Conservation (phyloP, 805 yeast genomes). For the Candida pseudofarinosa region DNA sequence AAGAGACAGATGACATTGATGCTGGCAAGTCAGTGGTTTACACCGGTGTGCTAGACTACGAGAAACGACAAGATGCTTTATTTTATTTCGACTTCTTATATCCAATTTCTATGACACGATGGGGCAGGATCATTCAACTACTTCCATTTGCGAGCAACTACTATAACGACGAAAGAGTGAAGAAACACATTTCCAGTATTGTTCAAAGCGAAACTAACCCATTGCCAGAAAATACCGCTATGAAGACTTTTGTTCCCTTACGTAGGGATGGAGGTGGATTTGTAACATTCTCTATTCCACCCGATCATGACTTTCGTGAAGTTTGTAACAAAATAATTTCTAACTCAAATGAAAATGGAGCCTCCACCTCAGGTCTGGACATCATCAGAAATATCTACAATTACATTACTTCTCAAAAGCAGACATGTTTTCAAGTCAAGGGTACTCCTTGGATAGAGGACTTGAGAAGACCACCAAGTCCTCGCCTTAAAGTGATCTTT, state of each 20-base stretch:
- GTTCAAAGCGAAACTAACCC: slow-evolving; percentile 13
- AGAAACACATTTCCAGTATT: not conserved
- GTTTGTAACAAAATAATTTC: slow-evolving; percentile 49
- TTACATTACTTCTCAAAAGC: not conserved
- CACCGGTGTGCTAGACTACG: slow-evolving; percentile 39
- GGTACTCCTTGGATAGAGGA: slow-evolving; percentile 98
- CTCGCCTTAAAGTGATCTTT: slow-evolving; percentile 58
- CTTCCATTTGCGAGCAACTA: slow-evolving; percentile 12
- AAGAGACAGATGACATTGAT: slow-evolving; percentile 26
- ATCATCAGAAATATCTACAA: slow-evolving; percentile 31
- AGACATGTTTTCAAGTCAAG: slow-evolving; percentile 63
- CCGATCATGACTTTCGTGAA: slow-evolving; percentile 43
- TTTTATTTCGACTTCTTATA: slow-evolving; percentile 36
- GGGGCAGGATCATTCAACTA: slow-evolving; percentile 19
- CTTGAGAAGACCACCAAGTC: slow-evolving; percentile 69
- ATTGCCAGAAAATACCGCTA: slow-evolving; percentile 29
- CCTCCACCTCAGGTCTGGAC: slow-evolving; percentile 8
- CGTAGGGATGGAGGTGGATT: slow-evolving; percentile 92
- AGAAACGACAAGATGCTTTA: slow-evolving; percentile 26
- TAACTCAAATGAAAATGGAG: slow-evolving; percentile 33
- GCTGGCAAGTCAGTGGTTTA: slow-evolving; percentile 29
- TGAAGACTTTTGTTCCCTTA: slow-evolving; percentile 64
- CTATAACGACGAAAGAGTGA: slow-evolving; percentile 13
- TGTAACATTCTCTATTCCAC: slow-evolving; percentile 68
- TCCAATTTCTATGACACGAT: slow-evolving; percentile 18